Base-by-base conservation (phyloP, 2,329 filamentous ascomycete species). In the Penicillium sp. region DNA sequence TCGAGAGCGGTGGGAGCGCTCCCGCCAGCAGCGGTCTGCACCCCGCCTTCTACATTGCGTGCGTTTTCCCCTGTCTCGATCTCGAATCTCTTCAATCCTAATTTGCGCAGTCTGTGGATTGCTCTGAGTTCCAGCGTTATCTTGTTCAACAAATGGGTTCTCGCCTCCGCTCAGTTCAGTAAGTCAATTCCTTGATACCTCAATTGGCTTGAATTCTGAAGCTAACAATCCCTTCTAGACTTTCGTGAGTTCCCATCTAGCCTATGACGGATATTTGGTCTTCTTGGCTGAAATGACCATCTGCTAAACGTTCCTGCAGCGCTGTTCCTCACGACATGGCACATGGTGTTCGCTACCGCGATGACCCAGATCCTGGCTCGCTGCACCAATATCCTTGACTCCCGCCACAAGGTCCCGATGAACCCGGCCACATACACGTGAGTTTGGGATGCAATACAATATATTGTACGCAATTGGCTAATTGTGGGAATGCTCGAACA, bases 141-240 rank as follows among this genome's bases (percentile, higher is more conserved):
- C 71, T 80, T 97, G 53, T 97, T 96, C 84, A 97, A 97, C 84
- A 97, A 97, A 82, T 95, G 88, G 84, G 89, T 97, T 66, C 80
- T 97, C 54, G 83, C 89, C 62, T 89, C 85, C 24, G 81, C 87
- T 53, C 80, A 88, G 56, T 96, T 96, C 78, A 81, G 86, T 89
- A 81, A 77, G 84, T 63, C 6, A 10, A 25, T 33, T 40, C 20
- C 33, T 28, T 5, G 42, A 39, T 27, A 28, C 18, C 25, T 12
- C 12, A 20, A 24, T 28, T 33, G 4, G 35, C 31, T 37, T 4
- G 6, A 40, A 33, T 23, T 31, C 12, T 33, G 7, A 20, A 37
- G 38, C 51, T 57, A 60, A 57, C 46, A 42, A 15, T 42, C 43
- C 24, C 25, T 41, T 50, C 18, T 62, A 71, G 72, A 71, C 57